Percentiles rank a stretch among this genome's conserved stretches.
phyloP scores from a whole-genome alignment of 176 grass and related monocot species.

The Elymus sibiricus region DNA sequence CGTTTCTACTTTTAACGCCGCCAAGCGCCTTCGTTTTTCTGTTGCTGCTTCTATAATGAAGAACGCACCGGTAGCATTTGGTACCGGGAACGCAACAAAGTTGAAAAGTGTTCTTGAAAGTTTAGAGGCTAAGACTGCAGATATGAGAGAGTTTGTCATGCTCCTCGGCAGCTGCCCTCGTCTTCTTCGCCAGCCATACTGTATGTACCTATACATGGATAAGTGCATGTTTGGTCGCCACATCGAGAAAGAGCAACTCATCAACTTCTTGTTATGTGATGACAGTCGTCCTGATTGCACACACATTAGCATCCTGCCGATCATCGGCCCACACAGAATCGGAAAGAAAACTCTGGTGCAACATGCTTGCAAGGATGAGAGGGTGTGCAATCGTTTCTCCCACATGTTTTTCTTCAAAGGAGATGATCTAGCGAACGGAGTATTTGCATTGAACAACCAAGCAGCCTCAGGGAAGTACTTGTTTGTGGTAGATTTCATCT shows the following conservation, averaged over 20 bases:
- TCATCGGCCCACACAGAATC: conserved; percentile 27
- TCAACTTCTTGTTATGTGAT: conserved; percentile 27
- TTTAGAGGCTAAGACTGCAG: conserved; percentile 17
- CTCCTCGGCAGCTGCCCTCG: conserved; percentile 25
- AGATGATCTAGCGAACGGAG: background rate
- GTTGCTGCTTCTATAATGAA: background rate
- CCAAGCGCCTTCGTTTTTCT: conserved; percentile 30
- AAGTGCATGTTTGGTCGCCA: conserved; percentile 37
- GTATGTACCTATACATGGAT: conserved; percentile 24
- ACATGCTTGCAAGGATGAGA: conserved; percentile 44
- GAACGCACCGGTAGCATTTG: background rate
- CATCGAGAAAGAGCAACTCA: conserved; percentile 27
- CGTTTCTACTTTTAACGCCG: background rate
- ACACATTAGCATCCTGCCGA: conserved; percentile 23
- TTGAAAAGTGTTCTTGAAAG: conserved; percentile 12
- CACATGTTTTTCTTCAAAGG: background rate
- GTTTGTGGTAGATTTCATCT: conserved; percentile 25
- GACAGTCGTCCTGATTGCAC: background rate
- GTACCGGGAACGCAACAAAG: background rate
- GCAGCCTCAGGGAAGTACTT: conserved; percentile 14
- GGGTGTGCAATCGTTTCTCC: conserved; percentile 16
- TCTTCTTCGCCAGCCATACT: conserved; percentile 6
- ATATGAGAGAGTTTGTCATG: conserved; percentile 29
- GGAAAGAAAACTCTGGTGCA: conserved; percentile 50
- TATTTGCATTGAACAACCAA: background rate